phyloP scores from a whole-genome alignment of 2,329 filamentous ascomycete species.

The Fusarium tjaetaba region DNA sequence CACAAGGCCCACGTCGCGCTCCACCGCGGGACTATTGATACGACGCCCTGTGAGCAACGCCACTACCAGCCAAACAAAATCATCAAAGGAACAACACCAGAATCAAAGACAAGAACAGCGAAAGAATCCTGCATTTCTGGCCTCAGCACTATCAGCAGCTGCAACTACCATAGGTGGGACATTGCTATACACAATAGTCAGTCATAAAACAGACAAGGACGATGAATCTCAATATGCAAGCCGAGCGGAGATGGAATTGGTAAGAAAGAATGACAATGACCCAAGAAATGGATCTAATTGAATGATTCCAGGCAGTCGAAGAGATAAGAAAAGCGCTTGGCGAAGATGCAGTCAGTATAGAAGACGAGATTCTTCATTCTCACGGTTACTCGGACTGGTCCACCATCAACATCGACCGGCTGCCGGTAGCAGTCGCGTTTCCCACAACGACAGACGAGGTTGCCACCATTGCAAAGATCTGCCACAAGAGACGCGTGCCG shows the following conservation, averaged over 20 bases:
- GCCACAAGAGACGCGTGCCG: slow-evolving; percentile 80
- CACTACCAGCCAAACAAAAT: no score
- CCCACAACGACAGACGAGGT: slow-evolving; percentile 70
- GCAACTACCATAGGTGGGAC: background rate
- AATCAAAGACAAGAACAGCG: background rate
- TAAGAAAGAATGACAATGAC: background rate
- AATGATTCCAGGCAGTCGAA: slow-evolving; percentile 57
- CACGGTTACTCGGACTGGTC: slow-evolving; percentile 76
- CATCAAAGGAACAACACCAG: no score
- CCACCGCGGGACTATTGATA: no score
- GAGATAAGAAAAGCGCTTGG: slow-evolving; percentile 62
- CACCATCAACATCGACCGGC: slow-evolving; percentile 65
- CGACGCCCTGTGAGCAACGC: no score
- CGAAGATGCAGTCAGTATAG: slow-evolving; percentile 66
- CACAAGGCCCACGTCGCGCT: no score
- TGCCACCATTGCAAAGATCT: slow-evolving; percentile 70
- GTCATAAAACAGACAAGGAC: no score
- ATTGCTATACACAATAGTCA: background rate
- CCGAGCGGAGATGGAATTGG: background rate
- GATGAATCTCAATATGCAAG: background rate
- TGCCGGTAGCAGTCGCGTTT: slow-evolving; percentile 72
- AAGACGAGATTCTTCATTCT: slow-evolving; percentile 68
- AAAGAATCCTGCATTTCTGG: background rate
- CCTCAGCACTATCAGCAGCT: background rate
- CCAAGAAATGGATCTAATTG: no score